These are phyloP conservation scores for Xylaria curta DNA, from an alignment of 495 filamentous ascomycete genomes.

Conservation along the genomic window DNA sequence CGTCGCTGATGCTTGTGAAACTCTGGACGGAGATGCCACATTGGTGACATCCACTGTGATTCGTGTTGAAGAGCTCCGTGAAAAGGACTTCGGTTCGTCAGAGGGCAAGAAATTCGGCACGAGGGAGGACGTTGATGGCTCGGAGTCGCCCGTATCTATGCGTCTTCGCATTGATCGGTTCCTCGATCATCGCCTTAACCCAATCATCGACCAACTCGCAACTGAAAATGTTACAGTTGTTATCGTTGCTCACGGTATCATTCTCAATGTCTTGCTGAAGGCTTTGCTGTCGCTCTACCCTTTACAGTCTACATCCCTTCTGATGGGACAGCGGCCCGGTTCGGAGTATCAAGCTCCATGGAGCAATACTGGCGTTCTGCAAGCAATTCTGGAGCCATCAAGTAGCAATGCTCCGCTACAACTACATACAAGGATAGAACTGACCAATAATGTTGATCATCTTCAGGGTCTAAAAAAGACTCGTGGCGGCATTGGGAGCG, in stretches of 20 bases:
- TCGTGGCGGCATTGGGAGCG: conserved; percentile 76
- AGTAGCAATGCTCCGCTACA: background rate
- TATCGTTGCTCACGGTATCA: conserved; percentile 81
- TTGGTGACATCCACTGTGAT: conserved; percentile 43
- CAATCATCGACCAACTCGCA: conserved; percentile 53
- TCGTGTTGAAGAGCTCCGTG: conserved; percentile 63
- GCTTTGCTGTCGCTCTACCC: conserved; percentile 62
- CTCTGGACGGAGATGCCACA: conserved; percentile 9
- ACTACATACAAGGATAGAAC: conserved; percentile 26
- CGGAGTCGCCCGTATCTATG: conserved; percentile 72
- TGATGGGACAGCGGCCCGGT: conserved; percentile 34
- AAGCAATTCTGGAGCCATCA: conserved; percentile 30
- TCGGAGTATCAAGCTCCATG: conserved; percentile 40
- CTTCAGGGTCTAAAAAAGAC: conserved; percentile 76
- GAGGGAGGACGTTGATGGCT: conserved; percentile 28
- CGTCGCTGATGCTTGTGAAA: conserved; percentile 60
- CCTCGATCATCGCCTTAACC: conserved; percentile 64
- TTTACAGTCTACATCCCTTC: conserved; percentile 41
- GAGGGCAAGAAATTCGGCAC: conserved; percentile 64
- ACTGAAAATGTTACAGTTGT: conserved; percentile 51
- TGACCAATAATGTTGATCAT: conserved; percentile 65
- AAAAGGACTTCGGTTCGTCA: conserved; percentile 74
- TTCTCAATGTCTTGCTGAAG: conserved; percentile 71
- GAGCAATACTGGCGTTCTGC: conserved; percentile 52
- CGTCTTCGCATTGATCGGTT: conserved; percentile 64